Conservation (phyloP, 495 filamentous ascomycete genomes). For the Tuber magnatum region DNA sequence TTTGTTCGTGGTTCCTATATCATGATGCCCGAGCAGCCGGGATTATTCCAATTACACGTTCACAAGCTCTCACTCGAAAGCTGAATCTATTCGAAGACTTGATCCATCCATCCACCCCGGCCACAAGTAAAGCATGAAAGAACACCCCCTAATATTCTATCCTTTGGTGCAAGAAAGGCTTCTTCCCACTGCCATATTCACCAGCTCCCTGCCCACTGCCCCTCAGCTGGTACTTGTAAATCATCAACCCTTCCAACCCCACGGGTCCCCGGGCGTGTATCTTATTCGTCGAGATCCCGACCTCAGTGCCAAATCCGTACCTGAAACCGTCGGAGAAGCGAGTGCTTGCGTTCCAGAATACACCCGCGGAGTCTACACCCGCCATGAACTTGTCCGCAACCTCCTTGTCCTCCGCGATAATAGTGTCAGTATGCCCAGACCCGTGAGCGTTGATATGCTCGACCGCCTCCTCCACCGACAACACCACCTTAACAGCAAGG, state of each 20-base stretch:
- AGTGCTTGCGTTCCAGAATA: constrained; percentile 95
- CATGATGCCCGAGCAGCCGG: not conserved
- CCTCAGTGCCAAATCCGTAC: constrained; percentile 95
- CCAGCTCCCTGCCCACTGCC: constrained; percentile 62
- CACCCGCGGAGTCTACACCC: constrained; percentile 78
- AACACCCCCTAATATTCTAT: constrained; percentile 21
- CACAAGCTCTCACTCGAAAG: not conserved
- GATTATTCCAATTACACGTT: not conserved
- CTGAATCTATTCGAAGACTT: not conserved
- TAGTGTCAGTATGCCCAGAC: constrained; percentile 91
- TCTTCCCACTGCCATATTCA: constrained; percentile 41
- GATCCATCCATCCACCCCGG: not conserved
- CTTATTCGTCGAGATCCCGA: constrained; percentile 97
- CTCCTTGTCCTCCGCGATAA: constrained; percentile 61
- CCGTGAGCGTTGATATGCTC: constrained; percentile 84
- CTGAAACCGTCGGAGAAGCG: constrained; percentile 94
- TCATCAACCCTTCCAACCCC: constrained; percentile 86
- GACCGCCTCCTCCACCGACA: constrained; percentile 61
- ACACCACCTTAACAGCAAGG: constrained; percentile 75
- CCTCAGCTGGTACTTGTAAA: constrained; percentile 86
- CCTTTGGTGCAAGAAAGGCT: constrained; percentile 35
- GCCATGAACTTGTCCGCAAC: constrained; percentile 73
- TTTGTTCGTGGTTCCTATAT: not conserved
- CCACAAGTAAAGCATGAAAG: not conserved
- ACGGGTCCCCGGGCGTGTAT: constrained; percentile 92